Evolutionary conservation across 1,284 basidiomycete species (phyloP), one percentile per base, ranked within the genome.

Genomic region (Earliella scabrosa): DNA sequence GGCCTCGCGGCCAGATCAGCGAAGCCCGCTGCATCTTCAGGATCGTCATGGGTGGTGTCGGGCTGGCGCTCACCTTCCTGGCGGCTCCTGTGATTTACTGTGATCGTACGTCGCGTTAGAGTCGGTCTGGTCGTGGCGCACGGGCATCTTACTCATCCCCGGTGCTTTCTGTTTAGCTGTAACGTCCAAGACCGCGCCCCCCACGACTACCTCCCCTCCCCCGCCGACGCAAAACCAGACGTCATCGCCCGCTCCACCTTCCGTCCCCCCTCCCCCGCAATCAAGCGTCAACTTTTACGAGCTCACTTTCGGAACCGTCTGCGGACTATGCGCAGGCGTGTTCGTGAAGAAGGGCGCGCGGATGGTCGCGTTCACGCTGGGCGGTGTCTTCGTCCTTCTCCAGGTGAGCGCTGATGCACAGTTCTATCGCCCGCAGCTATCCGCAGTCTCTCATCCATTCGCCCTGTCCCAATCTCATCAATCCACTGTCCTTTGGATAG

Each of bases 261-360:
- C 64, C 2, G 63, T 60, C 34, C 80, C 82, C 0, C 81, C 84
- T 18, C 83, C 82, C 1, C 87, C 92, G 2, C 66, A 77, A 48
- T 93, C 92, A 34, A 81, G 83, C 1, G 79, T 97, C 26, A 90
- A 86, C 59, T 59, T 87, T n/a, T 92, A 92, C 68, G 87, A 96
- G 67, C 84, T 98, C 43, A 81, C 87, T 0, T 97, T 98, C 68
- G 95, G 96, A 29, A 92, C 93, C 13, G 85, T 92, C 1, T 86
- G 88, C 56, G 94, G 95, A 2, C 72, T 98, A 46, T 98, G 94
- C 67, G 87, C 93, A 0, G 96, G 96, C 0, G 82, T 98, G 0
- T 98, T 98, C 69, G 81, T 97, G 66, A 97, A 97, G 77, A 97
- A 97, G 73, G 96, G 96, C 27, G 86, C 90, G 35, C 94, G 88